Conservation (phyloP, 345 rosid genomes). For the Kandelia obovata region DNA sequence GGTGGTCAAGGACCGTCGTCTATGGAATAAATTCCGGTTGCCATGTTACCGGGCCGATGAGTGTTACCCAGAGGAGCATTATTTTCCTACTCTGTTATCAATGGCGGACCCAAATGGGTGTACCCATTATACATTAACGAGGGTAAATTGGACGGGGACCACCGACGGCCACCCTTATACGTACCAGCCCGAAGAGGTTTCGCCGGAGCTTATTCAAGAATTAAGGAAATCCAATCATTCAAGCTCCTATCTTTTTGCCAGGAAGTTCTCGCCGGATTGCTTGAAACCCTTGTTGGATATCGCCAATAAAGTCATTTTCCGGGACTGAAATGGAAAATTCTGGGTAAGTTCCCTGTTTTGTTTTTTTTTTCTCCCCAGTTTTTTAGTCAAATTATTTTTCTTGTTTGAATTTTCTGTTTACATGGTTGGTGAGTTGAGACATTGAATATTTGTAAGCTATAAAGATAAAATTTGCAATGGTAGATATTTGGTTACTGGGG, state of each 20-base stretch:
- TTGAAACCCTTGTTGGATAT: slow-evolving; percentile 70
- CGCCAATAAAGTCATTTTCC: slow-evolving; percentile 71
- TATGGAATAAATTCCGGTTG: slow-evolving; percentile 31
- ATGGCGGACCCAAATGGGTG: slow-evolving; percentile 57
- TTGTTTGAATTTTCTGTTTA: not conserved
- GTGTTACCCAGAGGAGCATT: slow-evolving; percentile 97
- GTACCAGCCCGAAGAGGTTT: slow-evolving; percentile 53
- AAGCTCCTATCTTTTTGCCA: slow-evolving; percentile 71
- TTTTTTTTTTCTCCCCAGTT: not conserved
- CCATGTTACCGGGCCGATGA: slow-evolving; percentile 71
- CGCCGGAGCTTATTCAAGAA: slow-evolving; percentile 45
- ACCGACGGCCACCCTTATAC: slow-evolving; percentile 78
- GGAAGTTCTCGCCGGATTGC: slow-evolving; percentile 91
- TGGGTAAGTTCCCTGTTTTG: slow-evolving; percentile 34
- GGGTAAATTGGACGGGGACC: slow-evolving; percentile 95
- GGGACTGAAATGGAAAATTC: slow-evolving; percentile 45
- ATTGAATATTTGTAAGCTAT: slow-evolving; percentile 2
- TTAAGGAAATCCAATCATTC: slow-evolving; percentile 69
- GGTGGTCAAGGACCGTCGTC: slow-evolving; percentile 3
- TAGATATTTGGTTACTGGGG: not conserved
- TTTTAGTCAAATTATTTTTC: not conserved
- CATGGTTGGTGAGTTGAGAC: slow-evolving; percentile 9
- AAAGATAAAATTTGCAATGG: not conserved
- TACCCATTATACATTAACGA: slow-evolving; percentile 47
- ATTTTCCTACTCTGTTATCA: slow-evolving; percentile 81